Percentiles rank a stretch among this genome's conserved stretches.
phyloP scores from a whole-genome alignment of 768 basidiomycete genomes.

The Strobilomyces echinocephalus region DNA sequence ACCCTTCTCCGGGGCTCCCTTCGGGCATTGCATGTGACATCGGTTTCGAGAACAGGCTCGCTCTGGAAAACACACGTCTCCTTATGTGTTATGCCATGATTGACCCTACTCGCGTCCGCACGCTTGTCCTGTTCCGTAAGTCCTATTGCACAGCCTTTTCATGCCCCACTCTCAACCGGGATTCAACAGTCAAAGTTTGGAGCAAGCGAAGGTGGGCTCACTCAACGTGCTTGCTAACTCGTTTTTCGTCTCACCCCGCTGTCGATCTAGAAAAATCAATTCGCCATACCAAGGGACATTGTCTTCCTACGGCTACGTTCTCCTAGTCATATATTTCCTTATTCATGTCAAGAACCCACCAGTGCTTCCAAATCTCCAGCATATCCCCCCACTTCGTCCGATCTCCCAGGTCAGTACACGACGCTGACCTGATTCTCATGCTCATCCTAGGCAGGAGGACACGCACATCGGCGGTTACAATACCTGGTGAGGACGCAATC shows the following conservation, averaged over 20 bases:
- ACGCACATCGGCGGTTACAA: slow-evolving; percentile 77
- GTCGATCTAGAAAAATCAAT: slow-evolving; percentile 82
- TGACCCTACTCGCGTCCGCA: slow-evolving; percentile 89
- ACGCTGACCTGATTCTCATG: slow-evolving; percentile 7
- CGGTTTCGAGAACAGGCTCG: slow-evolving; percentile 95
- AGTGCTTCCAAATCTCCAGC: slow-evolving; percentile 92
- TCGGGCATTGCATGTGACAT: slow-evolving; percentile 96
- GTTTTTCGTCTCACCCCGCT: not conserved
- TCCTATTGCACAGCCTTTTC: slow-evolving; percentile 26
- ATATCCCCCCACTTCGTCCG: slow-evolving; percentile 86
- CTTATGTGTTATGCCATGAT: slow-evolving; percentile 97
- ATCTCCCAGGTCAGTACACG: slow-evolving; percentile 60
- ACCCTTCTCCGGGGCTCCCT: slow-evolving; percentile 76
- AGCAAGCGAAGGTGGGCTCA: slow-evolving; percentile 75
- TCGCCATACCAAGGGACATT: slow-evolving; percentile 96
- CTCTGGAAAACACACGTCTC: slow-evolving; percentile 93
- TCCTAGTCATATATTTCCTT: slow-evolving; percentile 96
- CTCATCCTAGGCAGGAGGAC: slow-evolving; percentile 52
- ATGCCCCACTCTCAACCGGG: slow-evolving; percentile 9
- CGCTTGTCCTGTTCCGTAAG: slow-evolving; percentile 94
- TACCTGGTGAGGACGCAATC: slow-evolving; percentile 52
- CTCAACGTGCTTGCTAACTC: not conserved
- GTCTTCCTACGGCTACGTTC: slow-evolving; percentile 95
- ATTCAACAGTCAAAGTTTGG: slow-evolving; percentile 89
- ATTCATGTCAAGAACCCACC: slow-evolving; percentile 97